Evolutionary conservation across 2,329 filamentous ascomycete species (phyloP).

Genomic region (Rutstroemia sp.): DNA sequence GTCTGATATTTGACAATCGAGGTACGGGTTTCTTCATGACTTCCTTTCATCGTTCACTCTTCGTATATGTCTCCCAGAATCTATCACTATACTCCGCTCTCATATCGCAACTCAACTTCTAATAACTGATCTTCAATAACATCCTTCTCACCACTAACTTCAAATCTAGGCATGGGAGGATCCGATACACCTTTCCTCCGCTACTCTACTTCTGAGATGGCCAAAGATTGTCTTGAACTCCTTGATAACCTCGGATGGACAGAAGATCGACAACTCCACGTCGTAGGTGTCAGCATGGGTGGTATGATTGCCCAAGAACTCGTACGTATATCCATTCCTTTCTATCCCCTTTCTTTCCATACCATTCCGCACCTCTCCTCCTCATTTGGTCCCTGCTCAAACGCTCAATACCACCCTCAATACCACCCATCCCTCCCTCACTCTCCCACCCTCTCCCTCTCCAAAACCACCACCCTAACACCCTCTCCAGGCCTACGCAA

Average conservation of each 20-base stretch:
- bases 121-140: not conserved
- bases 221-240: slow-evolving; percentile 66
- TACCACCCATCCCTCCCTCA: not conserved
- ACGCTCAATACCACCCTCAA: not conserved
- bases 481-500: slow-evolving; percentile 35
- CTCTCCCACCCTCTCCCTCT: not conserved
- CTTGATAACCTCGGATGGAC: slow-evolving; percentile 64
- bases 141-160: not conserved
- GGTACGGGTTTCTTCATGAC: slow-evolving; percentile 30
- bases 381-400: not conserved
- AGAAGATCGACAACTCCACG: slow-evolving; percentile 49
- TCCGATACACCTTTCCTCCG: slow-evolving; percentile 70
- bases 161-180: slow-evolving; percentile 53
- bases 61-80: not conserved
- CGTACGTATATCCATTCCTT: slow-evolving; percentile 30
- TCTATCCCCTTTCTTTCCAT: not conserved
- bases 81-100: not conserved
- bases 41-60: not conserved
- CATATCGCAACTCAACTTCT: not conserved
- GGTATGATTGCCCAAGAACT: slow-evolving; percentile 91
- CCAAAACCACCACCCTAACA: not conserved
- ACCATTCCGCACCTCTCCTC: not conserved
- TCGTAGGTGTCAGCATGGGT: slow-evolving; percentile 76
- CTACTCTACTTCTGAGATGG: slow-evolving; percentile 83
- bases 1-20: slow-evolving; percentile 75